A percentile compares a stretch with the other conserved stretches of the same genome.
phyloP scores from a whole-genome alignment of 148 eudicot genomes.

The Gaultheria prostrata region DNA sequence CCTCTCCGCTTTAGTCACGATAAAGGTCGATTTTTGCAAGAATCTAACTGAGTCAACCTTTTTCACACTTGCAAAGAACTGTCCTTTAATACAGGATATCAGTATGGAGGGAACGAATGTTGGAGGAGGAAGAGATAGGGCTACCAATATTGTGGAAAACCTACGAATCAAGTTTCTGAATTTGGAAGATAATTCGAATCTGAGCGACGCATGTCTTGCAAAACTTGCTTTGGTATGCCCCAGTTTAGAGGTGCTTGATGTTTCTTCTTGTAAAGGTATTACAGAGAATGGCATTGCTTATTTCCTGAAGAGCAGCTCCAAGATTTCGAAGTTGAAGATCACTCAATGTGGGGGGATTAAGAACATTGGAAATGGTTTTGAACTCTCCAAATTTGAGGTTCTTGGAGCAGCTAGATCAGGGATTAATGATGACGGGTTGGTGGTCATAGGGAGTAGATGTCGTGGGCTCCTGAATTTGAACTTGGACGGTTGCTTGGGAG shows the following conservation, averaged over 20 bases:
- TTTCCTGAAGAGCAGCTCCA: conserved; percentile 34
- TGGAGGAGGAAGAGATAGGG: conserved; percentile 32
- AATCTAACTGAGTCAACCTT: conserved; percentile 38
- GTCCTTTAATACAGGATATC: conserved; percentile 38
- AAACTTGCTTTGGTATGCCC: conserved; percentile 52
- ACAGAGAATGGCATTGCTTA: conserved; percentile 47
- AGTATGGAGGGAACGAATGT: conserved; percentile 47
- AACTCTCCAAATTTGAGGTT: conserved; percentile 41
- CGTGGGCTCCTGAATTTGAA: conserved; percentile 39
- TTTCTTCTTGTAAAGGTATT: conserved; percentile 39
- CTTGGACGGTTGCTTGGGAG: conserved; percentile 44
- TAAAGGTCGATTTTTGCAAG: conserved; percentile 47
- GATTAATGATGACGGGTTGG: conserved; percentile 50
- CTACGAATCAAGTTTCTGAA: conserved; percentile 32
- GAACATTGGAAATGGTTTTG: conserved; percentile 44
- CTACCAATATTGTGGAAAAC: conserved; percentile 26
- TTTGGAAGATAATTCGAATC: conserved; percentile 31
- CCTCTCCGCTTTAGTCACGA: conserved; percentile 31
- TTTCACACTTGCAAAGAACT: conserved; percentile 40
- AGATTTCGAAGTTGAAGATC: conserved; percentile 45
- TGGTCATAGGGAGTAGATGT: conserved; percentile 45
- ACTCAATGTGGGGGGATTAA: conserved; percentile 41
- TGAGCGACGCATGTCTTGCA: conserved; percentile 46
- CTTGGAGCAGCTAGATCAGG: conserved; percentile 49
- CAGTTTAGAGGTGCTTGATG: conserved; percentile 48